Conservation (phyloP, 257 asterid species). For the Forsythia viridissima region DNA sequence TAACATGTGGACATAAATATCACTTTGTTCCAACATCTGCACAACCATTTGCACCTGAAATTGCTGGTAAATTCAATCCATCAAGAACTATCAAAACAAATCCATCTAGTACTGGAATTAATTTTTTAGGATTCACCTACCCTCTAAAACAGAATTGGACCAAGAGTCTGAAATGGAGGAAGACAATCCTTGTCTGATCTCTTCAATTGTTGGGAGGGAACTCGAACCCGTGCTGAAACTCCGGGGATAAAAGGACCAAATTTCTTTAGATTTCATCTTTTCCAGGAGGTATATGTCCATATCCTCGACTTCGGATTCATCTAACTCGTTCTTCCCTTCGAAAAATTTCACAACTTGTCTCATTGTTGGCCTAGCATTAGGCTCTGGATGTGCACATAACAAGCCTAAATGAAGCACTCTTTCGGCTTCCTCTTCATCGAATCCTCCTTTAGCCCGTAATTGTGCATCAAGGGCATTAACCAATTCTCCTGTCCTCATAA, state of each 20-base stretch:
- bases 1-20: constrained; percentile 19
- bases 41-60: constrained; percentile 20
- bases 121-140: constrained; percentile 44
- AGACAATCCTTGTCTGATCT: constrained; percentile 47
- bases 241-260: constrained; percentile 45
- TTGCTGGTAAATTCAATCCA: neutral
- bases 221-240: constrained; percentile 30
- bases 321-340: constrained; percentile 43
- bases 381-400: constrained; percentile 52
- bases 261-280: constrained; percentile 39
- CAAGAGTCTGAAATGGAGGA: constrained; percentile 54
- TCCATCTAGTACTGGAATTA: neutral
- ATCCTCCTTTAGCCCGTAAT: constrained; percentile 32
- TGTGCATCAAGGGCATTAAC: constrained; percentile 36
- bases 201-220: constrained; percentile 66
- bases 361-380: constrained; percentile 62
- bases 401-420: constrained; percentile 58
- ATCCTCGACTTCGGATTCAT: constrained; percentile 42
- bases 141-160: constrained; percentile 48
- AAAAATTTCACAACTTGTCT: constrained; percentile 63
- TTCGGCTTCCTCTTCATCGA: constrained; percentile 46
- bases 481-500: constrained; percentile 44
- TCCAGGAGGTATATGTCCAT: constrained; percentile 49
- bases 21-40: constrained; percentile 8
- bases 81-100: neutral